These are phyloP conservation scores for Agaricales sp. DNA, from an alignment of 1,284 basidiomycete species.

Conservation along the genomic window DNA sequence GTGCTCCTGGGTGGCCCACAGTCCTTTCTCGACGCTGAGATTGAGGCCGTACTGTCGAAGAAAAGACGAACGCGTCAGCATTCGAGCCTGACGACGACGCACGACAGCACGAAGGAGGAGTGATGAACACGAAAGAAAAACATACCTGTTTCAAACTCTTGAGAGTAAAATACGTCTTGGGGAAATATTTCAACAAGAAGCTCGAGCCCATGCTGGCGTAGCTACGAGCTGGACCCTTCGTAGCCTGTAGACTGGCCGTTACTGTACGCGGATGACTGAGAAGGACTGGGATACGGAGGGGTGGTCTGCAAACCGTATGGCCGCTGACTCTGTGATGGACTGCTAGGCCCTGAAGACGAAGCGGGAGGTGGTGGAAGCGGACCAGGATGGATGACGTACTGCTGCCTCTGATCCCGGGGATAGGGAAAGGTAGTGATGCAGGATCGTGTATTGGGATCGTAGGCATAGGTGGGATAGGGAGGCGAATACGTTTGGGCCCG, in stretches of 20 bases:
- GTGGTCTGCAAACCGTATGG: no score
- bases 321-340: no score
- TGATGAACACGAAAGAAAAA: not conserved
- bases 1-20: slow-evolving; percentile 92
- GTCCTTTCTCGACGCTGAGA: slow-evolving; percentile 68
- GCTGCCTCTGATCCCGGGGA: not conserved
- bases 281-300: no score
- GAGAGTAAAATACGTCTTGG: slow-evolving; percentile 85
- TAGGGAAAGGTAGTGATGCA: not conserved
- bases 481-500: no score
- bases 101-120: not conserved
- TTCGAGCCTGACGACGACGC: not conserved
- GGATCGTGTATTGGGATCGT: not conserved
- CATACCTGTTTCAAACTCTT: slow-evolving; percentile 83
- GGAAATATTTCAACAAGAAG: slow-evolving; percentile 67
- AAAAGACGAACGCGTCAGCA: slow-evolving; percentile 9
- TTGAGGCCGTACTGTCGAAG: slow-evolving; percentile 70
- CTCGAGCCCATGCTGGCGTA: slow-evolving; percentile 66
- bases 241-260: no score
- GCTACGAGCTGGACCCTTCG: no score
- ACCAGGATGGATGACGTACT: no score
- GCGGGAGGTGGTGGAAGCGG: no score
- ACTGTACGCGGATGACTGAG: no score
- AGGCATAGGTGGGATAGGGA: not conserved
- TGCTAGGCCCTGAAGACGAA: no score